A percentile compares a stretch with the other conserved stretches of the same genome.
Evolutionary conservation across 2,329 filamentous ascomycete species (phyloP).

Genomic region (Chrysoporthe austroafricana): DNA sequence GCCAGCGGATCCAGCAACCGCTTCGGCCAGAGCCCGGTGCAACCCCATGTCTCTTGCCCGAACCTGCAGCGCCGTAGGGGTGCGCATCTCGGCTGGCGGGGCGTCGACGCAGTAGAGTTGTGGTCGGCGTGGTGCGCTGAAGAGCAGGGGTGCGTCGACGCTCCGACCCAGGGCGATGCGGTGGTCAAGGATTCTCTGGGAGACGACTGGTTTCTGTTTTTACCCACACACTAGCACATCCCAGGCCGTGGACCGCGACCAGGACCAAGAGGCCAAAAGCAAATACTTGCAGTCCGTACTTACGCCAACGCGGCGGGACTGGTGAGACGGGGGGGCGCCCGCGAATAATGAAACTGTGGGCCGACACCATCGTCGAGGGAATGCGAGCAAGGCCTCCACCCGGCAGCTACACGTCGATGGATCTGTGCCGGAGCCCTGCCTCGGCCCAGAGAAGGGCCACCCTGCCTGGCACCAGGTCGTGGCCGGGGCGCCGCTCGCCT

Average conservation of each 20-base stretch:
- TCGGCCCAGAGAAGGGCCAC: slow-evolving; percentile 3
- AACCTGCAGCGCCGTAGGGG: not conserved
- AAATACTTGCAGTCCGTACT: not conserved
- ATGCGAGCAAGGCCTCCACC: slow-evolving; percentile 15
- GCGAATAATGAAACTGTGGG: slow-evolving; percentile 26
- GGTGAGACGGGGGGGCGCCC: slow-evolving; percentile 14
- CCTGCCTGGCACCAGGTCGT: not conserved
- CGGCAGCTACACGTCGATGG: slow-evolving; percentile 19
- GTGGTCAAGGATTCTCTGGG: slow-evolving; percentile 25
- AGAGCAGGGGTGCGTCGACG: slow-evolving; percentile 10
- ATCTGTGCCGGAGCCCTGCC: slow-evolving; percentile 4
- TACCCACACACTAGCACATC: slow-evolving; percentile 24
- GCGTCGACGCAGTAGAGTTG: slow-evolving; percentile 24
- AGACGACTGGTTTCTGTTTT: slow-evolving; percentile 29
- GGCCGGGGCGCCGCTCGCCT: not conserved
- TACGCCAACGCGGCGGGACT: slow-evolving; percentile 16
- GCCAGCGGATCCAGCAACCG: slow-evolving; percentile 12
- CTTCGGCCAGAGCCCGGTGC: slow-evolving; percentile 16
- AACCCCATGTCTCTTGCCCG: slow-evolving; percentile 14
- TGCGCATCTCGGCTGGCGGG: not conserved
- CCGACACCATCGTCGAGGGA: slow-evolving; percentile 11
- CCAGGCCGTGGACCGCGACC: slow-evolving; percentile 17
- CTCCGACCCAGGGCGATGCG: slow-evolving; percentile 22
- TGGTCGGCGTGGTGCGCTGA: slow-evolving; percentile 14
- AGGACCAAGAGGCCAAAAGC: slow-evolving; percentile 17